phyloP scores from a whole-genome alignment of 306 rosid species.

The Lablab purpureus region DNA sequence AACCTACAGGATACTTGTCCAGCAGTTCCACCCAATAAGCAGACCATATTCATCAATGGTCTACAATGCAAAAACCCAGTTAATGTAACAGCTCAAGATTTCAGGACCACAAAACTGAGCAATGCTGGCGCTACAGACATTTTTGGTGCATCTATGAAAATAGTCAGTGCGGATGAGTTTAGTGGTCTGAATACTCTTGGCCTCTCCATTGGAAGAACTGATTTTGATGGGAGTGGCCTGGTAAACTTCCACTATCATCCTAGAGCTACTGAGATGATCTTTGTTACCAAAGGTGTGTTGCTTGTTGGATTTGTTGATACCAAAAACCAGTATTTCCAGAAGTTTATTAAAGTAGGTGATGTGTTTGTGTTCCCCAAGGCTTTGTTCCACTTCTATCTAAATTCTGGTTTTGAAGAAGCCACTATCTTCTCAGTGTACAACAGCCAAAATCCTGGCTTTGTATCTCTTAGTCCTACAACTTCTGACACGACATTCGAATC shows the following conservation, averaged over 20 bases:
- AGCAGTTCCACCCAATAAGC: constrained; percentile 52
- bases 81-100: constrained; percentile 61
- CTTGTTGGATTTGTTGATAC: constrained; percentile 78
- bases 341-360: constrained; percentile 62
- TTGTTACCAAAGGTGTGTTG: constrained; percentile 63
- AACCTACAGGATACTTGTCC: constrained; percentile 78
- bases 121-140: constrained; percentile 49
- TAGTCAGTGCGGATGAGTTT: constrained; percentile 67
- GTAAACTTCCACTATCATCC: constrained; percentile 74
- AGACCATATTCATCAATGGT: constrained; percentile 76
- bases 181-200: constrained; percentile 80
- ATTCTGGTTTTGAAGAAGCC: constrained; percentile 59
- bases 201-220: constrained; percentile 76
- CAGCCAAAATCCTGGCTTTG: constrained; percentile 80
- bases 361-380: constrained; percentile 82
- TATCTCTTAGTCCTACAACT: constrained; percentile 45
- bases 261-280: constrained; percentile 80
- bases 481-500: constrained; percentile 49
- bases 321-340: constrained; percentile 58
- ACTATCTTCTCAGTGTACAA: constrained; percentile 67
- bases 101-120: constrained; percentile 59
- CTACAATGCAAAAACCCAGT: constrained; percentile 75
- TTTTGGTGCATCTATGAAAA: constrained; percentile 53
- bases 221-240: constrained; percentile 59
- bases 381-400: constrained; percentile 70